Base-by-base conservation (phyloP, 2,329 filamentous ascomycete species). In the Eutypa lata region DNA sequence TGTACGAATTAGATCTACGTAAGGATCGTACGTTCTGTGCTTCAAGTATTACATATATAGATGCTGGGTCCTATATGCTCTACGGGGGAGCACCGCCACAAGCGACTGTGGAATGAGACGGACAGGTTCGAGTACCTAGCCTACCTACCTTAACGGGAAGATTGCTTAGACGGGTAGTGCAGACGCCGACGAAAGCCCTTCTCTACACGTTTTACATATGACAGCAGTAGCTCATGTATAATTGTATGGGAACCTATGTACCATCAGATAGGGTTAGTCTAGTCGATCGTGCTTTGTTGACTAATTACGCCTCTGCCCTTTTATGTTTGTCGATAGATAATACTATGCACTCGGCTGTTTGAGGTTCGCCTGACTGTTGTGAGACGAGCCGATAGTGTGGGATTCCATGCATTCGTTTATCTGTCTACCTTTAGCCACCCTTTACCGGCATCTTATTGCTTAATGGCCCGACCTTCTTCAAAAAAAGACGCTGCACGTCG, bases 331-430 rank as follows among this genome's bases (percentile, higher is more conserved):
- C 22, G 11, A 28, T n/a, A 19, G 42, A 45, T 19, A 28, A 7
- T 24, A 26, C 14, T 45, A 28, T 28, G 42, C 42, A 45, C 11
- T 45, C 22, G 42, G 42, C 42, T 45, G 21, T n/a, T 45, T 45
- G 49, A 38, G 35, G 52, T 59, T 64, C 63, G 63, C 64, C 62
- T 65, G 63, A 60, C 57, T 65, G 55, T 57, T 56, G 64, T 64
- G 61, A 58, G 59, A 62, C 59, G 58, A 55, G 59, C 52, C 57
- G 57, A 60, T 56, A 54, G 58, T 55, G 59, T 56, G 60, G 56
- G 57, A 61, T 58, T 58, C 53, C 53, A 51, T 58, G 58, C 64
- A 62, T 58, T 63, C 63, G 57, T 63, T 60, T 59, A 61, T 65
- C 59, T 66, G 43, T 47, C 46, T 62, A 61, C 58, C 61, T 58